These are phyloP conservation scores for Phlebiopsis gigantea DNA, from an alignment of 768 basidiomycete genomes.

Conservation along the genomic window DNA sequence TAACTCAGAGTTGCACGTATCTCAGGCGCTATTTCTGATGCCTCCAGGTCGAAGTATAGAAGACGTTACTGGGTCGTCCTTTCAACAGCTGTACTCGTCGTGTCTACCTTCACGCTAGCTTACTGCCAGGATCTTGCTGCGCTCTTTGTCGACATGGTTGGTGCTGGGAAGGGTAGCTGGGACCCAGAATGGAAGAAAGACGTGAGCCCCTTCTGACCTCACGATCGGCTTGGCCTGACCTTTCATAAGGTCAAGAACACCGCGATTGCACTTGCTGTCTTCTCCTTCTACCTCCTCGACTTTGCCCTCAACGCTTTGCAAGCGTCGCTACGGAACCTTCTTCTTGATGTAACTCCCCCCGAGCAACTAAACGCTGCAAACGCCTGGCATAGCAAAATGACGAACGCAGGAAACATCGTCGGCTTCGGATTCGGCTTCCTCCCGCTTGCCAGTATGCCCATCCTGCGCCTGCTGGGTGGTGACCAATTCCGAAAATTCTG, in stretches of 20 bases:
- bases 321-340: conserved; percentile 88
- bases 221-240: background rate
- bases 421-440: conserved; percentile 93
- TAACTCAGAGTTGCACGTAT: background rate
- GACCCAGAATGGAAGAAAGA: conserved; percentile 65
- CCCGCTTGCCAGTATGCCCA: conserved; percentile 74
- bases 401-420: conserved; percentile 93
- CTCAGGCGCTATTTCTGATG: conserved; percentile 90
- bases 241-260: conserved; percentile 52
- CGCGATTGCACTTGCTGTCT: conserved; percentile 81
- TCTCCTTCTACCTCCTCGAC: conserved; percentile 90
- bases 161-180: conserved; percentile 80
- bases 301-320: conserved; percentile 97
- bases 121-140: conserved; percentile 73
- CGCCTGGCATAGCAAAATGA: conserved; percentile 97
- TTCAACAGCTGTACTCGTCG: conserved; percentile 76
- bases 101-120: conserved; percentile 76
- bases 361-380: conserved; percentile 90
- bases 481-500: conserved; percentile 97
- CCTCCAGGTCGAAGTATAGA: conserved; percentile 85
- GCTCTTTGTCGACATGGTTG: conserved; percentile 72
- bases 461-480: conserved; percentile 79
- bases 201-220: conserved; percentile 34
- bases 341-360: conserved; percentile 86
- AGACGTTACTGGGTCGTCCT: conserved; percentile 89